These are phyloP conservation scores for Lactarius deliciosus DNA, from an alignment of 768 basidiomycete species.

Conservation along the genomic window DNA sequence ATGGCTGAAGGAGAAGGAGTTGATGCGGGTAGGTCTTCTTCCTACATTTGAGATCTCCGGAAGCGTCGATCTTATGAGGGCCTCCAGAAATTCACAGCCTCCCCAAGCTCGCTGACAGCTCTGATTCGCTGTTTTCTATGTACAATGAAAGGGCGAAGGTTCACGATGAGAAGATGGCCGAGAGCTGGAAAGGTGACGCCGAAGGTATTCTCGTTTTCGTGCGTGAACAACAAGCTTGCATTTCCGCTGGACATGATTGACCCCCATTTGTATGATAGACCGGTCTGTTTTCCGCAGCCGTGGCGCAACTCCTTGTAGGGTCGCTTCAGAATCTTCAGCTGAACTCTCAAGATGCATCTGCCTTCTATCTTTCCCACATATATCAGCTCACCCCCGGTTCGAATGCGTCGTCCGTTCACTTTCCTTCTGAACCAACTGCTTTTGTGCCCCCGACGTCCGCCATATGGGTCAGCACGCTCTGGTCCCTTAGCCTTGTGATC, in stretches of 20 bases:
- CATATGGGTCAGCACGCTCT: background rate
- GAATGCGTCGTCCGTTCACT: background rate
- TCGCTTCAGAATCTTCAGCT: background rate
- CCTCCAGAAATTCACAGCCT: background rate
- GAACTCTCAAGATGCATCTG: background rate
- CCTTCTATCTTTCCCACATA: slow-evolving; percentile 11
- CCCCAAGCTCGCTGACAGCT: background rate
- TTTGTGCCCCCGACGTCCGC: too few species aligned
- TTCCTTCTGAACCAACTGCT: background rate
- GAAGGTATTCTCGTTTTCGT: slow-evolving; percentile 10
- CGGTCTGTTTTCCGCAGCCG: slow-evolving; percentile 5
- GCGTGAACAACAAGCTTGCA: background rate
- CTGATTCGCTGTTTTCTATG: slow-evolving; percentile 1
- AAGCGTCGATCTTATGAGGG: background rate
- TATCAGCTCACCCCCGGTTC: slow-evolving; percentile 6
- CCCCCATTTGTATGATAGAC: background rate
- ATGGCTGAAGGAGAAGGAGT: background rate
- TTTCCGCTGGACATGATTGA: background rate
- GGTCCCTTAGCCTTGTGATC: background rate
- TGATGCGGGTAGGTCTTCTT: background rate
- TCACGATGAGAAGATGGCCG: slow-evolving; percentile 2
- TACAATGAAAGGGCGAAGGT: background rate
- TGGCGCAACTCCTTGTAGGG: background rate
- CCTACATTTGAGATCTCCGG: background rate
- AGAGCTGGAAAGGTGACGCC: slow-evolving; percentile 8